These are phyloP conservation scores for Trifolium subterraneum DNA, from an alignment of 306 rosid genomes.

Conservation along the genomic window DNA sequence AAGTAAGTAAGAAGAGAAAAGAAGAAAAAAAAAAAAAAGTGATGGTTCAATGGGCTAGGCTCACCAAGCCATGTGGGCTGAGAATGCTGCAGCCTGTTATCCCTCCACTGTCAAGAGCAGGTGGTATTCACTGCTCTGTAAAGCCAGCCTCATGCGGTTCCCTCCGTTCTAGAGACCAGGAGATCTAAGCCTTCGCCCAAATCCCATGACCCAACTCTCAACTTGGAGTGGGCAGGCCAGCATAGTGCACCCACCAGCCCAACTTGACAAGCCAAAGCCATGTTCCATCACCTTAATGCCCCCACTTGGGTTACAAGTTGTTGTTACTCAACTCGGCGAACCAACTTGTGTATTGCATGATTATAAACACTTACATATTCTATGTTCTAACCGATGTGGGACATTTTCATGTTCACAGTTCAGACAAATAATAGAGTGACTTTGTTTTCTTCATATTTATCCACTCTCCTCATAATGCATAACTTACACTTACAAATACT, in stretches of 20 bases:
- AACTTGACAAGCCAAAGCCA: not conserved
- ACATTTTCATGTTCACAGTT: not conserved
- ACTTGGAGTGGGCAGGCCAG: conserved; percentile 4
- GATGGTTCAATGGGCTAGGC: conserved; percentile 3
- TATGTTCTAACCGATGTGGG: not conserved
- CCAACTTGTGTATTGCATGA: rapidly evolving
- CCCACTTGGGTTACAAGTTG: conserved; percentile 1
- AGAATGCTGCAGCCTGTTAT: not conserved
- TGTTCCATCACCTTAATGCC: not conserved
- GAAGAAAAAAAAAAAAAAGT: too few relatives aligned
- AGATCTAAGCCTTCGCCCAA: not conserved
- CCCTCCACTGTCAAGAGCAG: conserved; percentile 13
- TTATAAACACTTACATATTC: not conserved
- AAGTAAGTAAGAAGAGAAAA: too few relatives aligned
- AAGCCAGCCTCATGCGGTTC: conserved; percentile 1
- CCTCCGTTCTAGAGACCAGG: not conserved
- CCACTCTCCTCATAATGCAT: not conserved
- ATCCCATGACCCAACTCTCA: not conserved
- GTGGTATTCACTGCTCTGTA: not conserved
- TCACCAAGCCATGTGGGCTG: not conserved
- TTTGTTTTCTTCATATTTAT: not conserved
- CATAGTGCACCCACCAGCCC: not conserved
- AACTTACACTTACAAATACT: too few relatives aligned
- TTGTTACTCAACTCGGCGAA: not conserved
- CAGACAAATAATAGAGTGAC: not conserved